Evolutionary conservation across 208 protist species (phyloP), one percentile per base, ranked within the genome.

Genomic region (Lotmaria passim): DNA sequence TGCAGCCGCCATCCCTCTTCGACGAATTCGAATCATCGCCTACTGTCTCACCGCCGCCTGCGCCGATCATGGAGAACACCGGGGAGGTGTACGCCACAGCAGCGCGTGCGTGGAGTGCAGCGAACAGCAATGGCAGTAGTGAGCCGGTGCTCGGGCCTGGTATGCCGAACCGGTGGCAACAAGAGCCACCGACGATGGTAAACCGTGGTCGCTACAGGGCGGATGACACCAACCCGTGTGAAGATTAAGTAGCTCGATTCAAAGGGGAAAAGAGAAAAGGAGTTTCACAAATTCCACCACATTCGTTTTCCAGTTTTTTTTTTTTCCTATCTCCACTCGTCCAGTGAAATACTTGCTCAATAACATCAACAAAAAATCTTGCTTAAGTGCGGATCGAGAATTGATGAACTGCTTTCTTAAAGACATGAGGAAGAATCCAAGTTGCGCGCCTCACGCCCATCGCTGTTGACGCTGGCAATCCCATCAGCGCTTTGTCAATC

Each of bases 1-100:
- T 56, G 41, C 30, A 59, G 44, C 60, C 41, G 23, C 69, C 62
- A n/a, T 76, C 70, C 26, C 70, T 76, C 38, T 76, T 57, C n/a
- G 30, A 53, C n/a, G 62, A 76, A 24, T 44, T 43, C 15, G 51
- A 51, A 14, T 31, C 19, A 7, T 53, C 60, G 0, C 21, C 60
- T 17, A 14, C 2, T 1, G 2, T 31, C 8, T 39, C 33, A 8
- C 10, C 44, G n/a, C n/a, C n/a, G n/a, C n/a, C n/a, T n/a, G n/a
- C n/a, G n/a, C n/a, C n/a, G 21, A 10, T 24, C 10, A 34, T 38
- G 3, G 19, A 26, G 10, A 15, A 34, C 47, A 36, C 47, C 28
- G 47, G 46, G 23, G 60, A 67, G 23, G 47, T 36, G 19, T 24
- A n/a, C 21, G 24, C 30, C 15, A 15, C 14, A 31, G 24, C 55